phyloP scores from a whole-genome alignment of 352 stramenopile genomes.

The Globisporangium camurandrum region DNA sequence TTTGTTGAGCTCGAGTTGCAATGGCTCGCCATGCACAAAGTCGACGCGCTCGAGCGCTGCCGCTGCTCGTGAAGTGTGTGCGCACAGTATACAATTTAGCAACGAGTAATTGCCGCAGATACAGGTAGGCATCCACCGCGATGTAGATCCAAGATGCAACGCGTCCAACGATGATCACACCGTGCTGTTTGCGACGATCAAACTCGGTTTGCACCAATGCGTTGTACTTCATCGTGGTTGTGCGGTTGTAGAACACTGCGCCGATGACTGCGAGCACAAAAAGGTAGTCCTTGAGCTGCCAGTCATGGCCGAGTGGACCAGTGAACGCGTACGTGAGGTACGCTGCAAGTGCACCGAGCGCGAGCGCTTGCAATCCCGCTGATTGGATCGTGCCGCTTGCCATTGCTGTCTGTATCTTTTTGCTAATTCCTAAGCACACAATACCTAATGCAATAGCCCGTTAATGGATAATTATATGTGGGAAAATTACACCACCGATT shows the following conservation, averaged over 20 bases:
- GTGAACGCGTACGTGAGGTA: conserved; percentile 43
- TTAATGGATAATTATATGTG: too few species aligned
- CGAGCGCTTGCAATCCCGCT: conserved; percentile 24
- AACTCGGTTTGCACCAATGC: conserved; percentile 19
- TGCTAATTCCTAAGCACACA: background rate
- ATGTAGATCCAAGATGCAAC: too few species aligned
- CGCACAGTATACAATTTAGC: too few species aligned
- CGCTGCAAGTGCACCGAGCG: conserved; percentile 36
- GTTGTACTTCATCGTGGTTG: conserved; percentile 50
- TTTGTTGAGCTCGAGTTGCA: conserved; percentile 50
- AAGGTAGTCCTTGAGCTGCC: conserved; percentile 45
- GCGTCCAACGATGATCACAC: too few species aligned
- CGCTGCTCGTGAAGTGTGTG: too few species aligned
- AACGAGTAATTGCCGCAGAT: too few species aligned
- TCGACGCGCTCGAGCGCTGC: conserved; percentile 38
- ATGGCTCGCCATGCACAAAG: conserved; percentile 37
- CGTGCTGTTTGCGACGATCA: conserved; percentile 9
- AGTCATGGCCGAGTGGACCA: conserved; percentile 24
- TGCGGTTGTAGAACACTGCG: conserved; percentile 48
- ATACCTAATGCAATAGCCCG: too few species aligned
- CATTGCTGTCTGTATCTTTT: conserved; percentile 6
- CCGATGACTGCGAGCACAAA: conserved; percentile 51
- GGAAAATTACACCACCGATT: too few species aligned
- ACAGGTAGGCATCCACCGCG: too few species aligned
- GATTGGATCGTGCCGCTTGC: conserved; percentile 12